Evolutionary conservation across 805 yeast species (phyloP), one percentile per base, ranked within the genome.

Genomic region (Yarrowia sp.): DNA sequence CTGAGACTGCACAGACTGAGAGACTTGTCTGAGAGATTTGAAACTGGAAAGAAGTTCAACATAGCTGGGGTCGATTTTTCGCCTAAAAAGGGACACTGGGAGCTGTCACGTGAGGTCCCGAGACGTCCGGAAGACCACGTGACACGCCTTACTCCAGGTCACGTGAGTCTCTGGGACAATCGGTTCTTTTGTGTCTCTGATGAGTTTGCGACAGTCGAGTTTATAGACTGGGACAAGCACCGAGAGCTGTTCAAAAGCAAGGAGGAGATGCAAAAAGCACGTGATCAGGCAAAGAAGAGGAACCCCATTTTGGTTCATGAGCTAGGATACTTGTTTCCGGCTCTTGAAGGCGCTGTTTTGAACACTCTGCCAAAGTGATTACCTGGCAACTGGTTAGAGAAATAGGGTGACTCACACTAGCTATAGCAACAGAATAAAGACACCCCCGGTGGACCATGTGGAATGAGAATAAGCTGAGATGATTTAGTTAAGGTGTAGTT

Each of bases 111-210:
- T 33, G 66, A 61, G 17, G 24, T n/a, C n/a, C 66, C 66, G 2
- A 17, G 66, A 7, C 7, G 14, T 3, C 44, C 43, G 2, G 19
- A 2, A 1, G 55, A 56, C n/a, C 63, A 55, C 39, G 47, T 55
- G 40, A n/a, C 7, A 2, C 30, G 30, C 0, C 15, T 43, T 0
- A 13, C 14, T 4, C 50, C 49, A 0, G 64, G 50, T 13, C 38
- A 33, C 12, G 49, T 40, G 30, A 30, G 30, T 30, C 49, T 56
- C n/a, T 61, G 66, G 66, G 66, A 61, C n/a, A 61, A 61, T 20
- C 17, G 66, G 36, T 56, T 56, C 19, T 56, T 42, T 17, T 40
- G 42, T 17, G 14, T 13, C 5, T 24, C 40, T 3, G 50, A 43
- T 12, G 12, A 9, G n/a, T 2, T 9, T 3, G 49, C 49, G 13